phyloP scores from a whole-genome alignment of 805 yeast genomes.

The Candida stauntonica region DNA sequence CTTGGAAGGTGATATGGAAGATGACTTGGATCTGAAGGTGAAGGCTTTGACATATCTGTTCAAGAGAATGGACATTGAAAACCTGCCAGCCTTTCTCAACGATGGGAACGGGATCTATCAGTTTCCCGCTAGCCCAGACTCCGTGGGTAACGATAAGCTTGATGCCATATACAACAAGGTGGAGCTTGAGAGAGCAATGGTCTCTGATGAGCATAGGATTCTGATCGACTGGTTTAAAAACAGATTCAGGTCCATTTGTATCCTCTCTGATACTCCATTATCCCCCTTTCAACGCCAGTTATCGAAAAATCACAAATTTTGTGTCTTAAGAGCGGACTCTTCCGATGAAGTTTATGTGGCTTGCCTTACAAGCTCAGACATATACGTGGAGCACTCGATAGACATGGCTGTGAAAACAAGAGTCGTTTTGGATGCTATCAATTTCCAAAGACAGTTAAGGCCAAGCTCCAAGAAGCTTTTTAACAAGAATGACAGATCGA shows the following conservation, averaged over 20 bases:
- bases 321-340: slow-evolving; percentile 37
- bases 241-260: slow-evolving; percentile 57
- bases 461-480: slow-evolving; percentile 26
- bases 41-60: slow-evolving; percentile 56
- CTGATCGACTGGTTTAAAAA: slow-evolving; percentile 64
- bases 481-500: slow-evolving; percentile 37
- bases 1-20: slow-evolving; percentile 43
- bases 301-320: slow-evolving; percentile 29
- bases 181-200: slow-evolving; percentile 38
- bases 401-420: slow-evolving; percentile 36
- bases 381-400: slow-evolving; percentile 54
- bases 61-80: slow-evolving; percentile 43
- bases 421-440: slow-evolving; percentile 34
- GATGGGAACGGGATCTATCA: slow-evolving; percentile 27
- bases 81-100: slow-evolving; percentile 39
- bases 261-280: slow-evolving; percentile 47
- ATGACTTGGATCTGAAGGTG: slow-evolving; percentile 57
- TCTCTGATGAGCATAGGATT: slow-evolving; percentile 59
- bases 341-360: slow-evolving; percentile 42
- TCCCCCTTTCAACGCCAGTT: slow-evolving; percentile 21
- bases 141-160: slow-evolving; percentile 33
- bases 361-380: slow-evolving; percentile 41
- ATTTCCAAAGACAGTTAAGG: slow-evolving; percentile 23
- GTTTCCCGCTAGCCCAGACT: slow-evolving; percentile 3
- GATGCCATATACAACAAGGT: slow-evolving; percentile 51